A percentile compares a stretch with the other conserved stretches of the same genome.
These are phyloP conservation scores for Leccinum aurantiacum DNA, from an alignment of 768 basidiomycete species.

Conservation along the genomic window DNA sequence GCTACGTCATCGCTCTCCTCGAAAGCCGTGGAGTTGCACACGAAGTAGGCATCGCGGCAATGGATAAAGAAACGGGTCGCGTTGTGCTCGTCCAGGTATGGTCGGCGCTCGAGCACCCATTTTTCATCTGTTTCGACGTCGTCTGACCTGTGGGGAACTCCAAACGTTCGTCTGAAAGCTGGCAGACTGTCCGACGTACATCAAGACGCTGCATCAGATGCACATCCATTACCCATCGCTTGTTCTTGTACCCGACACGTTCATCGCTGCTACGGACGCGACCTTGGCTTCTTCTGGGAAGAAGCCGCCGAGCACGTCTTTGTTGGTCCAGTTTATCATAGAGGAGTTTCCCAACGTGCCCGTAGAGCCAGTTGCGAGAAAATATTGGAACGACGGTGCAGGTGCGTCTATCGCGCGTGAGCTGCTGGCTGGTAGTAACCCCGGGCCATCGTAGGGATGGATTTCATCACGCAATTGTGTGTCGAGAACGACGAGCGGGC, in stretches of 20 bases:
- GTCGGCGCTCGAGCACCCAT: background rate
- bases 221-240: slow-evolving; percentile 69
- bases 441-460: slow-evolving; percentile 51
- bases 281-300: slow-evolving; percentile 45
- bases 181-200: slow-evolving; percentile 84
- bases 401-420: slow-evolving; percentile 41
- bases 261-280: slow-evolving; percentile 58
- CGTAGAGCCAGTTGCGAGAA: slow-evolving; percentile 70
- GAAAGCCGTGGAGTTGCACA: slow-evolving; percentile 78
- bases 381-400: slow-evolving; percentile 83
- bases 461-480: slow-evolving; percentile 75
- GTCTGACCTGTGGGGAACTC: background rate
- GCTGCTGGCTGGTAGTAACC: background rate
- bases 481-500: slow-evolving; percentile 81
- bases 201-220: slow-evolving; percentile 86
- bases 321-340: slow-evolving; percentile 69
- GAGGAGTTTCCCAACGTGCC: slow-evolving; percentile 72
- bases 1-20: slow-evolving; percentile 65
- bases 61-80: slow-evolving; percentile 76
- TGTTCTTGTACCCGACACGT: slow-evolving; percentile 82
- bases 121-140: background rate
- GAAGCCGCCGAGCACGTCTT: slow-evolving; percentile 47
- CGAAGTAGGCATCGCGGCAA: slow-evolving; percentile 85
- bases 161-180: slow-evolving; percentile 45
- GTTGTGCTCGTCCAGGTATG: slow-evolving; percentile 78